Base-by-base conservation (phyloP, 768 basidiomycete genomes). In the Auricularia cornea region DNA sequence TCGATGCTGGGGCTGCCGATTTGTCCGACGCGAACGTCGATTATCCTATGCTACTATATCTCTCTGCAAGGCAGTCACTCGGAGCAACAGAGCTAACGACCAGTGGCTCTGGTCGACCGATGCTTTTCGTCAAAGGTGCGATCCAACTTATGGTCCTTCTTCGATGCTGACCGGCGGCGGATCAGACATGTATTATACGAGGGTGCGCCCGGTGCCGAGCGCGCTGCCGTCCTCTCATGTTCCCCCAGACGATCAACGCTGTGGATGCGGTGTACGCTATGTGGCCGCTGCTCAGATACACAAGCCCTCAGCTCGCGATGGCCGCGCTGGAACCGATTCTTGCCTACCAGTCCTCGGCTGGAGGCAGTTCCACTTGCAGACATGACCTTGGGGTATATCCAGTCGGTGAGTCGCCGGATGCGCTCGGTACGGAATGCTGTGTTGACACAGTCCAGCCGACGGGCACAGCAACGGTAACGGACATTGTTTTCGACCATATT, bases 111-210 rank as follows among this genome's bases (percentile, higher is more conserved):
- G 68, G 67, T 12, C 74, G 75, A 59, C 66, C 75, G 28, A 59
- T 75, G 62, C 68, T 71, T 38, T 76, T 76, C 66, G 70, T 76
- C 73, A 77, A 77, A 65, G 14, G 18, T 32, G 11, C n/a, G 18
- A 54, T n/a, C n/a, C n/a, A n/a, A n/a, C n/a, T n/a, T n/a, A 6
- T 23, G 23, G 8, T 63, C 3, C 44, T 20, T 10, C 16, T 4
- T 48, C 44, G 44, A 18, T 48, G 16, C 44, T 48, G 44, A 6
- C 11, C 44, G 23, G 11, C 6, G 20, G 10, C n/a, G n/a, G n/a
- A 0, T 20, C 44, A 48, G 44, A 48, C 23, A 48, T 48, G 44
- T 48, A 6, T 18, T 6, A 23, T 23, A 48, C 44, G 5, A 12
- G 44, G 20, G 44, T 48, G 44, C 20, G 20, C 16, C 44, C 6